phyloP scores from a whole-genome alignment of 1,284 basidiomycete species.

The Anthracocystis setariae region DNA sequence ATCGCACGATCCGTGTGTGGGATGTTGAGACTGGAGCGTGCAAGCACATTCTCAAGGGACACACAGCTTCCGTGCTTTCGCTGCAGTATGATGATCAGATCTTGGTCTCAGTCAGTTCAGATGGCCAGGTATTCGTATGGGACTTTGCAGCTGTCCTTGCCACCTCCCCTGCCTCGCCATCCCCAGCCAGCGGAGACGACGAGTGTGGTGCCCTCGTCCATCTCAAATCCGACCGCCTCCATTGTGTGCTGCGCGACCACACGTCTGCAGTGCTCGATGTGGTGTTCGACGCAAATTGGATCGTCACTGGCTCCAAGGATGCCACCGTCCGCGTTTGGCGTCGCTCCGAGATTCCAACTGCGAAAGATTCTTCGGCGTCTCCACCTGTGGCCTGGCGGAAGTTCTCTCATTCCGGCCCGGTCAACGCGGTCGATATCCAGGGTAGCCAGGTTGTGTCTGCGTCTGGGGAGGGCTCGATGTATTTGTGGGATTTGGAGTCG shows the following conservation, averaged over 20 bases:
- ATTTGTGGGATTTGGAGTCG: conserved; percentile 48
- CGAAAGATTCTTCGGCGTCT: background rate
- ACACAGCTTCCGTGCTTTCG: conserved; percentile 52
- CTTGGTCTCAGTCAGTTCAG: conserved; percentile 56
- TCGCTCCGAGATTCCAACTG: conserved; percentile 16
- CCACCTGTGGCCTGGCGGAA: conserved; percentile 17
- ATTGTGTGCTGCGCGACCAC: conserved; percentile 41
- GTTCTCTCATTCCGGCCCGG: conserved; percentile 37
- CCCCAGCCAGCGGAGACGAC: conserved; percentile 4
- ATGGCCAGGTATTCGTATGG: conserved; percentile 53
- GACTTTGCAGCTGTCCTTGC: conserved; percentile 44
- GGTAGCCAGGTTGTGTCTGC: conserved; percentile 46
- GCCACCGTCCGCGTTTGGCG: conserved; percentile 55
- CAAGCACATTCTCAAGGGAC: conserved; percentile 48
- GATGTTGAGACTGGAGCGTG: conserved; percentile 48
- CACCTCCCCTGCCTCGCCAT: background rate
- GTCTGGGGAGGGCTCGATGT: conserved; percentile 52
- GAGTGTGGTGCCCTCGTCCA: conserved; percentile 22
- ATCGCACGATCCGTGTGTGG: conserved; percentile 56
- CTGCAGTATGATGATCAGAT: conserved; percentile 56
- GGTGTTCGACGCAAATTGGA: conserved; percentile 46
- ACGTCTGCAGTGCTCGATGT: conserved; percentile 47
- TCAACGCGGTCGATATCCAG: conserved; percentile 47
- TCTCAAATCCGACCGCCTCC: conserved; percentile 13
- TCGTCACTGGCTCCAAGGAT: conserved; percentile 55